Percentiles rank a stretch among this genome's conserved stretches.
Conservation (phyloP, 345 rosid genomes). For the Pugionium dolabratum region DNA sequence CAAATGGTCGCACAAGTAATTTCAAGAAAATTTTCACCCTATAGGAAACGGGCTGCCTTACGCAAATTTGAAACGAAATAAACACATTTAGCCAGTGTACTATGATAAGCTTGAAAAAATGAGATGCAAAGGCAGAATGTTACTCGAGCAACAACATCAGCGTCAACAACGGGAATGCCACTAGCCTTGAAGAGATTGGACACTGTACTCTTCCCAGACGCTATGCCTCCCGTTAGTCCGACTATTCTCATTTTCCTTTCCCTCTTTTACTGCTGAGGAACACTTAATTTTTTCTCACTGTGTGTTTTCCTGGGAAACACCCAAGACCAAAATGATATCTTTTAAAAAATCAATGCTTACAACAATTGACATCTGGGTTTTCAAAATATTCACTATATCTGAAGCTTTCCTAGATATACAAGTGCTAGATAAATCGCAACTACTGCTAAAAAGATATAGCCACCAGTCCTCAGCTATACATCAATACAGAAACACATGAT, state of each 20-base stretch:
- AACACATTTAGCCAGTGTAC: not conserved
- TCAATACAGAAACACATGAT: no score
- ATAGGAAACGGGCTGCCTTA: not conserved
- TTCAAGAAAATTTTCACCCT: not conserved
- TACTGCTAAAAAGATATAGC: no score
- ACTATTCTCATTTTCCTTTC: slow-evolving; percentile 63
- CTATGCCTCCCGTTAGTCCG: slow-evolving; percentile 87
- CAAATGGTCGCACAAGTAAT: not conserved
- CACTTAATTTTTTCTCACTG: not conserved
- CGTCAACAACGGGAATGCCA: slow-evolving; percentile 77
- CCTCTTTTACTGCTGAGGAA: not conserved
- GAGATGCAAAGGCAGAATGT: not conserved
- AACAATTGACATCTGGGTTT: no score
- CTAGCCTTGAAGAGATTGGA: slow-evolving; percentile 74
- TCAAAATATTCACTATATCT: no score
- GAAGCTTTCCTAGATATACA: no score
- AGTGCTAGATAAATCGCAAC: no score
- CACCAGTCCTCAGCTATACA: no score
- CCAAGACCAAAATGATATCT: not conserved
- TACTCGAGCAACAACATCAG: slow-evolving; percentile 82
- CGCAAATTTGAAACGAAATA: not conserved
- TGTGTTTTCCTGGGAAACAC: not conserved
- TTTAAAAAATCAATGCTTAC: no score
- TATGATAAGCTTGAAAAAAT: not conserved
- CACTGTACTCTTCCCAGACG: slow-evolving; percentile 89